A percentile compares a stretch with the other conserved stretches of the same genome.
phyloP scores from a whole-genome alignment of 169 alveolate species.

The Theileria equi region DNA sequence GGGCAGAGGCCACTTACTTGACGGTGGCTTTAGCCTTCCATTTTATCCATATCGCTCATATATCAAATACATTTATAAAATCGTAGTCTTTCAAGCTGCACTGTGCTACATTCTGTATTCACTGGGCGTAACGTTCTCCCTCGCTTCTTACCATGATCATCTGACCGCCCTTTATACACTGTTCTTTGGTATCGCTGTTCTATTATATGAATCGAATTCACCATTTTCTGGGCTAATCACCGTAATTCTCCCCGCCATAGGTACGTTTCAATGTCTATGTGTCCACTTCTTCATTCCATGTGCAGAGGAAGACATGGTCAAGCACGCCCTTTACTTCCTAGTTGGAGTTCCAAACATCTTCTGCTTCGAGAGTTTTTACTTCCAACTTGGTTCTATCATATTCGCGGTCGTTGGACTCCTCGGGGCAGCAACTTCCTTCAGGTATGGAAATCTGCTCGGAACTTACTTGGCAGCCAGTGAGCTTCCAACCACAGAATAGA shows the following conservation, averaged over 20 bases:
- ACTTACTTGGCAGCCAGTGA: slow-evolving; percentile 3
- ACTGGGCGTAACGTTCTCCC: slow-evolving; percentile 17
- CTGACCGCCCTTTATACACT: slow-evolving; percentile 17
- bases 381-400: slow-evolving; percentile 14
- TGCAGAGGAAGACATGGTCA: slow-evolving; percentile 30
- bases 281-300: neutral
- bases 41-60: neutral
- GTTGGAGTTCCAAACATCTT: slow-evolving; percentile 10
- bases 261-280: slow-evolving; percentile 11
- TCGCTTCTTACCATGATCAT: slow-evolving; percentile 5
- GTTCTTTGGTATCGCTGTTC: slow-evolving; percentile 1
- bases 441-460: slow-evolving; percentile 2
- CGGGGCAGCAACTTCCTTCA: slow-evolving; percentile 20
- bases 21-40: slow-evolving; percentile 3
- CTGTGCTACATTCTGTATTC: slow-evolving; percentile 11
- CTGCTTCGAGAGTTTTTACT: slow-evolving; percentile 5
- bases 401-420: slow-evolving; percentile 15
- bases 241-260: slow-evolving; percentile 9
- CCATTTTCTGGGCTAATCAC: slow-evolving; percentile 4
- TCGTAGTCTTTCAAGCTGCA: slow-evolving; percentile 9
- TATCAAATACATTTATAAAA: neutral
- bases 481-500: neutral
- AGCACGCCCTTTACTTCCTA: slow-evolving; percentile 29
- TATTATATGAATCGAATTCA: neutral
- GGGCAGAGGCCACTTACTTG: slow-evolving; percentile 9